Evolutionary conservation across 2,329 filamentous ascomycete species (phyloP).

Genomic region (Aspergillus hiratsukae): DNA sequence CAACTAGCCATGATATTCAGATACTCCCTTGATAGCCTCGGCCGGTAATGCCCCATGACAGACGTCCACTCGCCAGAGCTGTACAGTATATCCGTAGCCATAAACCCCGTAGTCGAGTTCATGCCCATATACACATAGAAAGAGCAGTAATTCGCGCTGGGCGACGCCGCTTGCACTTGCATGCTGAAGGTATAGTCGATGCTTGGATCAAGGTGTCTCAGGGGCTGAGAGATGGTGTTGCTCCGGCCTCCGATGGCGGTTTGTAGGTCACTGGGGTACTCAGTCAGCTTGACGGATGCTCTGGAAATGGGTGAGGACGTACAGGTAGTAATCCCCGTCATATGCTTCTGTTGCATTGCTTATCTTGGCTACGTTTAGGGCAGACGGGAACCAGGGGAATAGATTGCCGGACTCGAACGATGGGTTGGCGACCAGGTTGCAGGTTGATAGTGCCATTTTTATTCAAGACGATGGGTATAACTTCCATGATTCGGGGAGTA

Average conservation of each 20-base stretch:
- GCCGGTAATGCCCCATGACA: constrained; percentile 13
- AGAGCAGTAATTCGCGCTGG: constrained; percentile 11
- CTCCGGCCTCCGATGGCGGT: constrained; percentile 18
- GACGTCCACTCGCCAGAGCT: constrained; percentile 13
- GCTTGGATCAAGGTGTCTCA: constrained; percentile 10
- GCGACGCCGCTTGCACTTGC: constrained; percentile 7
- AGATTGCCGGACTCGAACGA: constrained; percentile 20
- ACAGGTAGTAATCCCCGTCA: constrained; percentile 20
- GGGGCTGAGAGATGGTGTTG: constrained; percentile 17
- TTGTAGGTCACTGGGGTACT: constrained; percentile 14
- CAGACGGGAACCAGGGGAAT: constrained; percentile 16
- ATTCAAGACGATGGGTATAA: not conserved
- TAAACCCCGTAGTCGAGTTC: constrained; percentile 13
- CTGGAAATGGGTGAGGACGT: not conserved
- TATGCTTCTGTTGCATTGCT: constrained; percentile 14
- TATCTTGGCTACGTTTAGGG: constrained; percentile 15
- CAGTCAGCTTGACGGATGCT: not conserved
- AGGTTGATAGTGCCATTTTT: constrained; percentile 15
- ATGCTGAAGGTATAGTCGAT: constrained; percentile 16
- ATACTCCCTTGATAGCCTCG: constrained; percentile 8
- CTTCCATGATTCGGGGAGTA: too few species aligned
- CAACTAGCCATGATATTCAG: constrained; percentile 16
- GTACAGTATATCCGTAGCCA: constrained; percentile 9
- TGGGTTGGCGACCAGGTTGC: constrained; percentile 19
- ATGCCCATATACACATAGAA: constrained; percentile 13